phyloP scores from a whole-genome alignment of 2,329 filamentous ascomycete species.

The Plenodomus tracheiphilus region DNA sequence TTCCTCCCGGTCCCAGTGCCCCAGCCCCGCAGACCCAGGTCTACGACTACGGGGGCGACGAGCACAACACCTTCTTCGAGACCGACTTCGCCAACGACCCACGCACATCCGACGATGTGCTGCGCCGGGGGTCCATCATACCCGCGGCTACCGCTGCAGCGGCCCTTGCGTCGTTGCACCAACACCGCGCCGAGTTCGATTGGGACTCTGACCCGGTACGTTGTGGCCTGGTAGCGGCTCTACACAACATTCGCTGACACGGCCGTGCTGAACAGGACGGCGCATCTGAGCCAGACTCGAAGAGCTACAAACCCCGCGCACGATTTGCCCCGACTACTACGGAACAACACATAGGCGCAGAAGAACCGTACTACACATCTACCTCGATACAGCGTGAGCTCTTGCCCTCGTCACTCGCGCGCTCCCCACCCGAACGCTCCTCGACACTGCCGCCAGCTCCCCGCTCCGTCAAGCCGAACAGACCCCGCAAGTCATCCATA shows the following conservation, averaged over 20 bases:
- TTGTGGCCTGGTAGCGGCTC: conserved; percentile 13
- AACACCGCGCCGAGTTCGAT: conserved; percentile 70
- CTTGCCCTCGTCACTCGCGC: conserved; percentile 78
- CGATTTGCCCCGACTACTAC: conserved; percentile 51
- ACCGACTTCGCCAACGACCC: conserved; percentile 69
- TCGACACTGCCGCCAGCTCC: conserved; percentile 86
- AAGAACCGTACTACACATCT: conserved; percentile 49
- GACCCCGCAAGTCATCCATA: conserved; percentile 84
- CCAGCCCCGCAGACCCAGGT: conserved; percentile 37
- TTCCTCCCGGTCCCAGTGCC: conserved; percentile 39
- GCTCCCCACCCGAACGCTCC: conserved; percentile 83
- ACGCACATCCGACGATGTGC: conserved; percentile 69
- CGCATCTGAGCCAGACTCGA: conserved; percentile 44
- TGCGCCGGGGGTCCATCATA: conserved; percentile 64
- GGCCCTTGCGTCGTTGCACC: conserved; percentile 82
- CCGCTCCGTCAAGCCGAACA: conserved; percentile 68
- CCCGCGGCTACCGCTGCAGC: conserved; percentile 79
- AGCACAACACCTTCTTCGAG: conserved; percentile 68
- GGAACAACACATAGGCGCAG: conserved; percentile 70
- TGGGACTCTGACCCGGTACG: conserved; percentile 46
- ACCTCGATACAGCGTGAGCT: conserved; percentile 70
- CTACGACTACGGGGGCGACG: conserved; percentile 54
- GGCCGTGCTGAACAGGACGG: conserved; percentile 36
- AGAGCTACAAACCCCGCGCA: conserved; percentile 43
- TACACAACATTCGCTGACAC: conserved; percentile 22